These are phyloP conservation scores for Myrmaecium sp. DNA, from an alignment of 2,329 filamentous ascomycete species.

Conservation along the genomic window DNA sequence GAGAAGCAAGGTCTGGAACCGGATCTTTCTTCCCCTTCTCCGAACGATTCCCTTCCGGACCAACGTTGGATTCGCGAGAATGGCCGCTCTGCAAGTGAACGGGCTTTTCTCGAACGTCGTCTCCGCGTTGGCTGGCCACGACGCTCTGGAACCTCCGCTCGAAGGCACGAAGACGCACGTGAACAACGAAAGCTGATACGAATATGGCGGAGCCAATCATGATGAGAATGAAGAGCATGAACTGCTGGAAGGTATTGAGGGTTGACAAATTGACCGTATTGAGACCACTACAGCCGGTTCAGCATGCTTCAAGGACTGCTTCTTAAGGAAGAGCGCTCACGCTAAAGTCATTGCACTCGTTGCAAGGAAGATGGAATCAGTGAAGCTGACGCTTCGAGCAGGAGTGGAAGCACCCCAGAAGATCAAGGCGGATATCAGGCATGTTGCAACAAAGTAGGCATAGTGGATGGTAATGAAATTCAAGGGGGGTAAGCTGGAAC, in stretches of 20 bases:
- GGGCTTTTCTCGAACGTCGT: too few species aligned
- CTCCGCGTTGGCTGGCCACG: too few species aligned
- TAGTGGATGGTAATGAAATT: conserved; percentile 53
- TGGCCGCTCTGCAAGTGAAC: too few species aligned
- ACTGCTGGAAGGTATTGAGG: conserved; percentile 52
- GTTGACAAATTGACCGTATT: conserved; percentile 49
- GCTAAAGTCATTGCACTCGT: conserved; percentile 51
- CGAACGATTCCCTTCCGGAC: too few species aligned
- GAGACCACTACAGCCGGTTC: conserved; percentile 28
- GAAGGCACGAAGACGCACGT: conserved; percentile 44
- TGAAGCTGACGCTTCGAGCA: conserved; percentile 36
- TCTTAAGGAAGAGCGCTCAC: conserved; percentile 6
- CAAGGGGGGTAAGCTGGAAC: conserved; percentile 23
- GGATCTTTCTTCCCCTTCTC: too few species aligned
- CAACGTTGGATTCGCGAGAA: too few species aligned
- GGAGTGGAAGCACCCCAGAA: conserved; percentile 43
- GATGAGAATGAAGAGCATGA: conserved; percentile 47
- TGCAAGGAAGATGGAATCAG: conserved; percentile 49
- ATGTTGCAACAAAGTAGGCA: conserved; percentile 43
- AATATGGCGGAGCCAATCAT: conserved; percentile 50
- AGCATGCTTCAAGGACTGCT: conserved; percentile 1
- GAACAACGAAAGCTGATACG: conserved; percentile 47
- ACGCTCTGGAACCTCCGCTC: conserved; percentile 42
- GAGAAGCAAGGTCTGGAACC: too few species aligned
- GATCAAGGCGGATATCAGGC: conserved; percentile 39